Evolutionary conservation across 225 moss, liverwort and hornwort genomes (phyloP), one percentile per base, ranked within the genome.

Genomic region (Physcomitrium patens): DNA sequence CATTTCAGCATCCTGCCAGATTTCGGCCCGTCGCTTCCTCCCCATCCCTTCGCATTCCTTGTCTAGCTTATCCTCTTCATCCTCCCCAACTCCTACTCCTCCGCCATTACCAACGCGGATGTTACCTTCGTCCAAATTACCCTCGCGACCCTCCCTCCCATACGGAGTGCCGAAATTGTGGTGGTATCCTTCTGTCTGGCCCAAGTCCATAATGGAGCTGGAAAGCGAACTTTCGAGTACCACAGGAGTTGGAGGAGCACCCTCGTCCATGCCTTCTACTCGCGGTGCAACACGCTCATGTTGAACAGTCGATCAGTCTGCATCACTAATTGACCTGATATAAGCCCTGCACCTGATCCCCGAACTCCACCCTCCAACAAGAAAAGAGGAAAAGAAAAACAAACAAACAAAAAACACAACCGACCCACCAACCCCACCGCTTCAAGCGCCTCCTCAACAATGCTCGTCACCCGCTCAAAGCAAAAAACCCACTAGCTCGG

Each of bases 1-100:
- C 89, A 89, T 89, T 73, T 89, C 89, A 48, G 75, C 81, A 65
- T 89, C 89, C 69, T 89, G 89, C 89, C 89, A 89, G 26, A 89
- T 86, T 70, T 89, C 89, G 0, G 89, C 89, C 11, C 89, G 83
- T n/a, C 86, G 84, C 77, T 89, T 89, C 63, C 84, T 73, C 59
- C 80, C 89, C 31, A 61, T 78, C 14, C 89, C 84, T 24, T 71
- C 71, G 1, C 74, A 45, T 45, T 82, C 89, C 73, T 73, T 86
- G 59, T 86, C 76, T 3, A 57, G 17, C 50, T 49, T 42, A 18
- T 80, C 85, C 78, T 88, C 89, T 20, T 85, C 89, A 18, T 86
- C 86, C 17, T 89, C 86, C 9, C 78, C 87, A 10, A 60, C 74
- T 24, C 78, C 85, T 20, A 47, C 62, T 8, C 76, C 79, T 27